Evolutionary conservation across 257 asterid species (phyloP).

Genomic region (Solanum tarijense): DNA sequence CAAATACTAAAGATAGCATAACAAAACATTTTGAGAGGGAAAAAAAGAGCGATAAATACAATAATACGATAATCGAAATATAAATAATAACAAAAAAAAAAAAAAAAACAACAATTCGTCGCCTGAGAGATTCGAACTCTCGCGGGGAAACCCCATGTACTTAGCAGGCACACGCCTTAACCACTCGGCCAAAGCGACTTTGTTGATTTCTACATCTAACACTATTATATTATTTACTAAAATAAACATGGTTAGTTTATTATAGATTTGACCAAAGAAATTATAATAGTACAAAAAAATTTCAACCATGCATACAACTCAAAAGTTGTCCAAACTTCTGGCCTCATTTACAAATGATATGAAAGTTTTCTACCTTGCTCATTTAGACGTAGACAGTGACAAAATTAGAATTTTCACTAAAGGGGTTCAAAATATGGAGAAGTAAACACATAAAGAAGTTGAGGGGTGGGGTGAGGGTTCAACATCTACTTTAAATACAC

Average conservation of each 20-base stretch:
- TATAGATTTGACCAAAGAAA: not conserved
- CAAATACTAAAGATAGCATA: not conserved
- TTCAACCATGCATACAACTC: not conserved
- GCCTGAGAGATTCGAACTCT: slow-evolving; percentile 99
- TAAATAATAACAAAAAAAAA: too few species aligned
- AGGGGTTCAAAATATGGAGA: too few species aligned
- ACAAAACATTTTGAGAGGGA: too few species aligned
- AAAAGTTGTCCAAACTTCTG: not conserved
- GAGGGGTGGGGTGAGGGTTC: not conserved
- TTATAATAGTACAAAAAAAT: not conserved
- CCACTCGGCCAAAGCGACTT: slow-evolving; percentile 10
- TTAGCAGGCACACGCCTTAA: slow-evolving; percentile 53
- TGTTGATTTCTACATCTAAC: rapidly evolving
- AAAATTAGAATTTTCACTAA: too few species aligned
- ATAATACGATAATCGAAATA: not conserved
- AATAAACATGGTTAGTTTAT: not conserved
- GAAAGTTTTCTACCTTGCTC: not conserved
- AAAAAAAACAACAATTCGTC: slow-evolving; percentile 14
- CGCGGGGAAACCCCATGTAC: slow-evolving; percentile 99
- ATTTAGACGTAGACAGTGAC: not conserved
- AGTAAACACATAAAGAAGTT: not conserved
- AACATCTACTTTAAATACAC: not conserved
- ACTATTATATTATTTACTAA: rapidly evolving
- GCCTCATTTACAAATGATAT: not conserved
- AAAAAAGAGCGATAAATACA: not conserved